A percentile compares a stretch with the other conserved stretches of the same genome.
These are phyloP conservation scores for Penicillium waksmanii DNA, from an alignment of 495 filamentous ascomycete genomes.

Conservation along the genomic window DNA sequence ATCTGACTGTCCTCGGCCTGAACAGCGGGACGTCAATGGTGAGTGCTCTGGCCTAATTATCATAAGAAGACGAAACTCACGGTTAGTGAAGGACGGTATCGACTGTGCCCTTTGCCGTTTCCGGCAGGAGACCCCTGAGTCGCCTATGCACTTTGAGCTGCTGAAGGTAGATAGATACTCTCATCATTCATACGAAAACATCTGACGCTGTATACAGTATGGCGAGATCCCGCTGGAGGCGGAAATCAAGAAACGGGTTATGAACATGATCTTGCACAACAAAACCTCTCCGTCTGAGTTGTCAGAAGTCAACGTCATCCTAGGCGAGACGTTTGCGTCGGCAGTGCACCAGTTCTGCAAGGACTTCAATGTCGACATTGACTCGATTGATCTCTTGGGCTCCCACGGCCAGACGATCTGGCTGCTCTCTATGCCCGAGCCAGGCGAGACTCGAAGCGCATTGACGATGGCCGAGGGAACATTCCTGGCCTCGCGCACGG, in stretches of 20 bases:
- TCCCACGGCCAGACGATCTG: slow-evolving; percentile 66
- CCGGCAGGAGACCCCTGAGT: slow-evolving; percentile 50
- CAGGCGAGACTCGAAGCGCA: slow-evolving; percentile 51
- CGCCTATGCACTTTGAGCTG: slow-evolving; percentile 53
- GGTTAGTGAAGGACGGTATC: slow-evolving; percentile 43
- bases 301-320: slow-evolving; percentile 55
- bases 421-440: slow-evolving; percentile 56
- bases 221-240: slow-evolving; percentile 51
- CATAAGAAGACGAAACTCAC: neutral
- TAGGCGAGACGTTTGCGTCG: slow-evolving; percentile 55
- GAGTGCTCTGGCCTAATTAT: neutral
- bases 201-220: slow-evolving; percentile 25
- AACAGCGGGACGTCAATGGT: slow-evolving; percentile 24
- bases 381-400: slow-evolving; percentile 55
- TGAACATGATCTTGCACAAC: slow-evolving; percentile 58
- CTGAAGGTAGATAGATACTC: slow-evolving; percentile 43
- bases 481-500: slow-evolving; percentile 46
- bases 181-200: slow-evolving; percentile 35
- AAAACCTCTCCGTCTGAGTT: slow-evolving; percentile 54
- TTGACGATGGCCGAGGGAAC: slow-evolving; percentile 51
- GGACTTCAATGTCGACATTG: slow-evolving; percentile 47
- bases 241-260: slow-evolving; percentile 57
- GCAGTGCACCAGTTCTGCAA: slow-evolving; percentile 52
- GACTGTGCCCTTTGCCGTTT: slow-evolving; percentile 57
- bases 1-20: slow-evolving; percentile 18